Conservation (phyloP, 805 yeast genomes). For the Lachancea kluyveri region DNA sequence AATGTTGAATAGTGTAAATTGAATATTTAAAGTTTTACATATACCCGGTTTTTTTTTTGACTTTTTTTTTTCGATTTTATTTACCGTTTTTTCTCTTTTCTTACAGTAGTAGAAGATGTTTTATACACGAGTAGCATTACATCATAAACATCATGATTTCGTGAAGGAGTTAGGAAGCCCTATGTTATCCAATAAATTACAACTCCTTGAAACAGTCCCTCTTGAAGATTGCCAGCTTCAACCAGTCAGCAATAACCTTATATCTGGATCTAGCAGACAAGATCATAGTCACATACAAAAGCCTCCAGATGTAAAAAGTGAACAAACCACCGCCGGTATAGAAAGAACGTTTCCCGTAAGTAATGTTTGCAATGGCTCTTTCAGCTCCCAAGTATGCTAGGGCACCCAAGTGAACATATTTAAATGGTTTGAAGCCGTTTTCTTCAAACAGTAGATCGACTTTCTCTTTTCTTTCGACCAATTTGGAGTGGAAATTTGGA, state of each 20-base stretch:
- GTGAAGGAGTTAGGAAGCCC: too few relatives aligned
- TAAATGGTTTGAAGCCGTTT: constrained; percentile 57
- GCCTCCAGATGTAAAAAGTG: constrained; percentile 90
- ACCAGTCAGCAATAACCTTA: constrained; percentile 83
- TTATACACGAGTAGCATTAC: too few relatives aligned
- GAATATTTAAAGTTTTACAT: too few relatives aligned
- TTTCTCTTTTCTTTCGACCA: constrained; percentile 33
- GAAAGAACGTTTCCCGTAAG: constrained; percentile 71
- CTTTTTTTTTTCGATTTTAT: too few relatives aligned
- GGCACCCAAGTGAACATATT: constrained; percentile 84
- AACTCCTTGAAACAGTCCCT: constrained; percentile 90
- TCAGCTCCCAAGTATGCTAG: constrained; percentile 92
- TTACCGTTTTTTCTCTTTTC: too few relatives aligned
- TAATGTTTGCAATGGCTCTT: constrained; percentile 87
- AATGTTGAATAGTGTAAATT: too few relatives aligned
- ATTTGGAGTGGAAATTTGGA: constrained; percentile 34
- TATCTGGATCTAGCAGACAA: constrained; percentile 82
- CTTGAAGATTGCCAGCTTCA: constrained; percentile 80
- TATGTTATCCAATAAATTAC: too few relatives aligned
- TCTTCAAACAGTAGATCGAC: constrained; percentile 39
- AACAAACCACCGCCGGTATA: constrained; percentile 82
- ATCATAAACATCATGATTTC: too few relatives aligned
- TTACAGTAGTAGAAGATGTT: too few relatives aligned
- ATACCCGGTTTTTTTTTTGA: too few relatives aligned
- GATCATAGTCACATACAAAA: constrained; percentile 85